Evolutionary conservation across 352 stramenopile species (phyloP).

Genomic region (Globisporangium nagaii): DNA sequence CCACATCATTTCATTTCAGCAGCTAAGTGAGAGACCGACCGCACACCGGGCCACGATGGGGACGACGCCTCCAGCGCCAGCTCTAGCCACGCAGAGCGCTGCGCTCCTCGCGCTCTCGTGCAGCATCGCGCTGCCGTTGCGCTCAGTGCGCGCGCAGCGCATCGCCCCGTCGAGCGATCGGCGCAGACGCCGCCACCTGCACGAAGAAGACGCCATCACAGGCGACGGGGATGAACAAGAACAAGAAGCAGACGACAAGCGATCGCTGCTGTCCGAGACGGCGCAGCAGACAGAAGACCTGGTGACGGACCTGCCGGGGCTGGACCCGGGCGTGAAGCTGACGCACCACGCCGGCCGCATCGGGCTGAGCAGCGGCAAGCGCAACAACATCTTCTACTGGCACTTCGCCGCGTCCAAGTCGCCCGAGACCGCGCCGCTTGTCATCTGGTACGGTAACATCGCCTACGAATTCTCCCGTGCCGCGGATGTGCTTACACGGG

Average conservation of each 20-base stretch:
- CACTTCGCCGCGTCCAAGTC: conserved; percentile 51
- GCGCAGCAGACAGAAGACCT: conserved; percentile 20
- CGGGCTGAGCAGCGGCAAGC: conserved; percentile 31
- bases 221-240: conserved; percentile 4
- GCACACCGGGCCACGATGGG: conserved; percentile 5
- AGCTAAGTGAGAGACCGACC: too few relatives aligned
- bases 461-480: too few relatives aligned
- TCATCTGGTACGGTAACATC: conserved; percentile 50
- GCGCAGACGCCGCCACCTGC: conserved; percentile 1
- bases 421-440: conserved; percentile 44
- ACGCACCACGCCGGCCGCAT: conserved; percentile 66
- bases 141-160: conserved; percentile 18
- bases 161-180: conserved; percentile 16
- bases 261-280: background rate
- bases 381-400: conserved; percentile 79
- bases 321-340: conserved; percentile 45
- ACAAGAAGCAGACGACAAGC: background rate
- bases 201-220: conserved; percentile 6
- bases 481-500: too few relatives aligned
- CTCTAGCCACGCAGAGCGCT: background rate
- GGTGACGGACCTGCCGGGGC: conserved; percentile 41
- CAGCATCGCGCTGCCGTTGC: background rate
- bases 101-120: background rate
- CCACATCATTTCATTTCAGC: too few relatives aligned
- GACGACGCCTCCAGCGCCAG: background rate